Percentiles rank a stretch among this genome's conserved stretches.
These are phyloP conservation scores for Monosporascus cannonballus DNA, from an alignment of 2,329 filamentous ascomycete species.

Conservation along the genomic window DNA sequence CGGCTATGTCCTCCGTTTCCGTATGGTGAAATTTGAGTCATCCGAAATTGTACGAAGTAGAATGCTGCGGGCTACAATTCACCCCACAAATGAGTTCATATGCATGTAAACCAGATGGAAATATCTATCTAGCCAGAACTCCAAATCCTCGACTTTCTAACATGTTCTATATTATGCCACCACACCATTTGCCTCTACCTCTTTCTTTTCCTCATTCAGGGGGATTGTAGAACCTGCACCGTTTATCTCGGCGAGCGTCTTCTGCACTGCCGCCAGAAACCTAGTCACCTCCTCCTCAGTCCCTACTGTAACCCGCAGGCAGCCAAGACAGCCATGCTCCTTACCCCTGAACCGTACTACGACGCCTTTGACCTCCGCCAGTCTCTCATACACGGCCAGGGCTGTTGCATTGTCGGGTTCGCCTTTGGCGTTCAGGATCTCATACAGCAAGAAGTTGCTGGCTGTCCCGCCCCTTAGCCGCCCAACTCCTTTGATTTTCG, in stretches of 20 bases:
- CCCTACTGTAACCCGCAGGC: slow-evolving; percentile 85
- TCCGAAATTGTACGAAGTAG: not conserved
- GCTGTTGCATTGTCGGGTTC: slow-evolving; percentile 75
- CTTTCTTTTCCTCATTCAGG: slow-evolving; percentile 29
- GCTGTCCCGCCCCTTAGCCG: slow-evolving; percentile 71
- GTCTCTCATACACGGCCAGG: slow-evolving; percentile 70
- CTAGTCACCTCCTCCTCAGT: slow-evolving; percentile 79
- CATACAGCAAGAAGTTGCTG: slow-evolving; percentile 86
- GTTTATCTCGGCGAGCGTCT: slow-evolving; percentile 40
- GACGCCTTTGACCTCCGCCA: slow-evolving; percentile 82
- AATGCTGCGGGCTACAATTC: not conserved
- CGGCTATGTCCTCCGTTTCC: not conserved
- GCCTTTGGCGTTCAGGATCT: slow-evolving; percentile 70
- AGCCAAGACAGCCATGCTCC: slow-evolving; percentile 83
- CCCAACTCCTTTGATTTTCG: slow-evolving; percentile 71
- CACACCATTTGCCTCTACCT: slow-evolving; percentile 29
- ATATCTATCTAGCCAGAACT: not conserved
- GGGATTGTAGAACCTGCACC: slow-evolving; percentile 15
- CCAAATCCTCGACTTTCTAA: not conserved
- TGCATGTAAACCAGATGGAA: slow-evolving; percentile 2
- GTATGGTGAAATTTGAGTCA: not conserved
- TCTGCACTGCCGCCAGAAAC: slow-evolving; percentile 64
- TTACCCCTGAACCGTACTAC: slow-evolving; percentile 92
- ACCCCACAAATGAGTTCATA: slow-evolving; percentile 1
- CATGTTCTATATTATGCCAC: slow-evolving; percentile 23